Base-by-base conservation (phyloP, 805 yeast species). In the Lachancea thermotolerans region DNA sequence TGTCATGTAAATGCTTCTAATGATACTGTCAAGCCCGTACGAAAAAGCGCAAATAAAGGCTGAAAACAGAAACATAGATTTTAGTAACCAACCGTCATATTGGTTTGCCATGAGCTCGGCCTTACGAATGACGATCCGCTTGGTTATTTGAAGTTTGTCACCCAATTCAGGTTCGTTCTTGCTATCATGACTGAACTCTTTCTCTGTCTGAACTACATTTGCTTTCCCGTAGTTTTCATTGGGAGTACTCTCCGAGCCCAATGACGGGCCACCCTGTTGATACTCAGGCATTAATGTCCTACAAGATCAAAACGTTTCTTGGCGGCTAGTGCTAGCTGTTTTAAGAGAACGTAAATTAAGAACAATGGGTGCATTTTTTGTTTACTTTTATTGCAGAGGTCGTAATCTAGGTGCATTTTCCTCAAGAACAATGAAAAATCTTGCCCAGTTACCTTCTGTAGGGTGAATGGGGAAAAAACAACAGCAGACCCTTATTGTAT, bases 1-100 rank as follows among this genome's bases (percentile, higher is more conserved):
- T 3, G 31, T 29, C 52, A 77, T 80, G 60, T 70, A 76, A 14
- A 70, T 65, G 40, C 58, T 65, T 55, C 82, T 69, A 39, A 73
- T 59, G 32, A 71, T 71, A 43, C 75, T 71, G 54, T 78, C 83
- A 41, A 79, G 62, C 31, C 79, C 75, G 53, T 78, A 79, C 32
- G 73, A 74, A 54, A 75, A 78, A 27, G 79, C 73, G 44, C 75
- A 72, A 27, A 72, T 45, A 49, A 79, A 75, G 4, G 75, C 67
- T 36, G 73, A 62, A 33, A 75, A 49, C 40, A 76, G 66, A 39
- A 77, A 59, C 1, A 68, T 38, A 3, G 59, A 48, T 40, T 69
- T 73, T 41, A 55, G 58, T 35, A 52, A 51, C 56, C 66, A 55
- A 28, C 56, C 49, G 18, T 63, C 51, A 54, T 74, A 75, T 49